Evolutionary conservation across 805 yeast species (phyloP), one percentile per base, ranked within the genome.

Genomic region (Saturnispora saitoi): DNA sequence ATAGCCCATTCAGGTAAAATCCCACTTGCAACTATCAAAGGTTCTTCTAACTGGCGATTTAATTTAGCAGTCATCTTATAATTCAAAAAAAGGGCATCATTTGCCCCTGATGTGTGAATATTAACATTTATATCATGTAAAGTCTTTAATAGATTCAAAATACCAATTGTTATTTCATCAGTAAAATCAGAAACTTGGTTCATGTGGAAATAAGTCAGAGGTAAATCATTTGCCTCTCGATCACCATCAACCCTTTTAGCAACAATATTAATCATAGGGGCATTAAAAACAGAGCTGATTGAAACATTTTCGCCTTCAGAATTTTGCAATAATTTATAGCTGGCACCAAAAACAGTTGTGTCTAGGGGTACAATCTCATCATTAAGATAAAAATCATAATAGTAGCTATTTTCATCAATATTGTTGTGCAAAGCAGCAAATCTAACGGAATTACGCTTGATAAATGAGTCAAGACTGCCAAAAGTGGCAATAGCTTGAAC

Each of bases 21-120:
- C 0, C 91, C 93, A 61, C 95, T 80, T 0, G 95, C 91, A 26
- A 91, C 91, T 15, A 89, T 73, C 47, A 90, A 68, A 0, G 95
- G 93, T 54, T 91, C 97, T 56, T 90, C 96, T 39, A 91, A 65
- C 64, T 90, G 97, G 43, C 95, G 70, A 49, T 85, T 83, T 47
- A 93, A 68, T 62, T 90, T 91, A 0, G 95, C 95, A 6, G 95
- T 82, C 17, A 91, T 63, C 58, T 89, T 89, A 65, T 87, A 79
- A 60, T 86, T 89, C 56, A 81, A 67, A 58, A 88, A 90, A 11
- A 61, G 39, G 0, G 66, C 51, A 34, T 52, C 51, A 9, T 49
- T 37, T 9, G 48, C 43, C 7, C 15, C 46, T 9, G 34, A 39
- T 8, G 24, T 29, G 14, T 14, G 5, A n/a, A 53, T 51, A 4